These are phyloP conservation scores for Saturnispora sekii DNA, from an alignment of 805 yeast genomes.

Conservation along the genomic window DNA sequence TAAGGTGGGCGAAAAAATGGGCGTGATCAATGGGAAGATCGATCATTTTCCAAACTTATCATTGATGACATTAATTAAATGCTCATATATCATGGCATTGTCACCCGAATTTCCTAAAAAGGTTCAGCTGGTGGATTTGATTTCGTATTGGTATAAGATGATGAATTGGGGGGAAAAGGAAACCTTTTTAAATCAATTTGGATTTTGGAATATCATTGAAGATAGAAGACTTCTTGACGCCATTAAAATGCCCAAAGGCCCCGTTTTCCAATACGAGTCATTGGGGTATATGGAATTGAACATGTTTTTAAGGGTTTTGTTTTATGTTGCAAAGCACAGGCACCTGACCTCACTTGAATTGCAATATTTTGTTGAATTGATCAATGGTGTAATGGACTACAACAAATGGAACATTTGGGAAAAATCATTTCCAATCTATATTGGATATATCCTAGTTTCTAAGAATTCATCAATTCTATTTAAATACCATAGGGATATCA, in stretches of 20 bases:
- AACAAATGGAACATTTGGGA: background rate
- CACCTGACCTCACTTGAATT: slow-evolving; percentile 4
- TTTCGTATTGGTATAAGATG: slow-evolving; percentile 5
- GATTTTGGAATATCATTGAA: slow-evolving; percentile 9
- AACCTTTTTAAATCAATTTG: slow-evolving; percentile 1
- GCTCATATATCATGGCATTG: slow-evolving; percentile 1
- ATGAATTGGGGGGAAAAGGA: background rate
- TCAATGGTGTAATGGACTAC: slow-evolving; percentile 6
- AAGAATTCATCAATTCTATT: slow-evolving; percentile 11
- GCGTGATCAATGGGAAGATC: background rate
- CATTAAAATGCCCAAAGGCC: background rate
- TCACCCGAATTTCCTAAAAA: slow-evolving; percentile 5
- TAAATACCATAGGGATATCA: slow-evolving; percentile 9
- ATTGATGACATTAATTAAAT: slow-evolving; percentile 1
- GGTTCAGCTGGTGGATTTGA: background rate
- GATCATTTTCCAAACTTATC: slow-evolving; percentile 3
- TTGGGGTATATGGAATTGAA: slow-evolving; percentile 1
- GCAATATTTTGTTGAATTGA: slow-evolving; percentile 4
- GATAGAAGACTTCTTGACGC: background rate
- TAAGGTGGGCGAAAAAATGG: background rate
- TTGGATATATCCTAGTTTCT: slow-evolving; percentile 6
- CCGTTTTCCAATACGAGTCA: background rate
- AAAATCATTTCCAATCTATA: slow-evolving; percentile 8
- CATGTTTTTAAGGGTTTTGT: slow-evolving; percentile 5
- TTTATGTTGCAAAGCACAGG: slow-evolving; percentile 5